Evolutionary conservation across 129 eudicot species (phyloP).

Genomic region (Pittosporum tobira): DNA sequence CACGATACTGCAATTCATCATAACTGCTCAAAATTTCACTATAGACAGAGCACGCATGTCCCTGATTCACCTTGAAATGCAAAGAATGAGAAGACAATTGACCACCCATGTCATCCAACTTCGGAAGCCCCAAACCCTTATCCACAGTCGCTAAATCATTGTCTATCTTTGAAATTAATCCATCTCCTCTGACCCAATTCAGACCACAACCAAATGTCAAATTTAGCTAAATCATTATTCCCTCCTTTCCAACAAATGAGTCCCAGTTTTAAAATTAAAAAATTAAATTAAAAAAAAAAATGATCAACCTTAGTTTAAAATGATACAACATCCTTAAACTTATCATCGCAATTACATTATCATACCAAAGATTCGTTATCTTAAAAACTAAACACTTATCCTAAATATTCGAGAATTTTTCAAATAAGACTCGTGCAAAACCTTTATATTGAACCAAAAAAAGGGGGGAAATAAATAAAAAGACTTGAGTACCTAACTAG

Average conservation of each 20-base stretch:
- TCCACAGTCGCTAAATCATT: slow-evolving; percentile 18
- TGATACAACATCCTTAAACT: too few species aligned
- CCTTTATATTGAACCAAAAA: too few species aligned
- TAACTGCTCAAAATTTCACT: slow-evolving; percentile 33
- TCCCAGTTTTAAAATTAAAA: not conserved
- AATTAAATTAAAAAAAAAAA: not conserved
- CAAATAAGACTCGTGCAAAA: too few species aligned
- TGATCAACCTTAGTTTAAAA: too few species aligned
- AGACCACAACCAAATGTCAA: not conserved
- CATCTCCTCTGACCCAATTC: slow-evolving; percentile 23
- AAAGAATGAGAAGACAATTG: slow-evolving; percentile 6
- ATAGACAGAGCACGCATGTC: slow-evolving; percentile 20
- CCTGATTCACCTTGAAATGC: slow-evolving; percentile 22
- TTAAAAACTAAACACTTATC: too few species aligned
- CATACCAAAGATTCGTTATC: too few species aligned
- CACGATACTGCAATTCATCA: slow-evolving; percentile 30
- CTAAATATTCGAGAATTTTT: too few species aligned
- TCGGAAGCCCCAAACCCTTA: slow-evolving; percentile 11
- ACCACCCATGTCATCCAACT: slow-evolving; percentile 6
- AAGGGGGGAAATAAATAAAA: too few species aligned
- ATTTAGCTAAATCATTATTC: not conserved
- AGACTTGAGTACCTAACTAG: slow-evolving; percentile 22
- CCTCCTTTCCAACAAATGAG: too few species aligned
- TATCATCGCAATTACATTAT: too few species aligned
- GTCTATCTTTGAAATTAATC: slow-evolving; percentile 13